A percentile compares a stretch with the other conserved stretches of the same genome.
These are phyloP conservation scores for Copromyces sp. DNA, from an alignment of 495 filamentous ascomycete species.

Conservation along the genomic window DNA sequence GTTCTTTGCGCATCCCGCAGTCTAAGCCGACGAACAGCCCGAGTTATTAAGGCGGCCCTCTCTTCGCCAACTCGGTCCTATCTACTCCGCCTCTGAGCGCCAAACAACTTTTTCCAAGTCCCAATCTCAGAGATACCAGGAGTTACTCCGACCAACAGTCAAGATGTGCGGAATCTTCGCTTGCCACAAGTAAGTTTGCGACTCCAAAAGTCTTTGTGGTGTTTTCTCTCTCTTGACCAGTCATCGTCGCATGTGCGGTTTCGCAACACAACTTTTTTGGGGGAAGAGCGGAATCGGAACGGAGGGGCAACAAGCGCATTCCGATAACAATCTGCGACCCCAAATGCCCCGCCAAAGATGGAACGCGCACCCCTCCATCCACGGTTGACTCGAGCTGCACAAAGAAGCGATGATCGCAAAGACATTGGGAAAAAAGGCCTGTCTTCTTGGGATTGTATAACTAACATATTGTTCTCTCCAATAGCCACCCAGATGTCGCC, in stretches of 20 bases:
- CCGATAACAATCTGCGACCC: neutral
- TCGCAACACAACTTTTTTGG: slow-evolving; percentile 4
- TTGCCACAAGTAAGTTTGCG: slow-evolving; percentile 66
- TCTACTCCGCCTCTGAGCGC: slow-evolving; percentile 18
- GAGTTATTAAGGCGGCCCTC: slow-evolving; percentile 17
- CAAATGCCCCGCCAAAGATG: slow-evolving; percentile 10
- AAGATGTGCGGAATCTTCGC: slow-evolving; percentile 83
- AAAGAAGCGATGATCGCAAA: neutral
- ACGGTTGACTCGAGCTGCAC: neutral
- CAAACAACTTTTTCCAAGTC: slow-evolving; percentile 7
- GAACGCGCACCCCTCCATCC: neutral
- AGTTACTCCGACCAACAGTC: slow-evolving; percentile 3
- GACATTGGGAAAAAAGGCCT: neutral
- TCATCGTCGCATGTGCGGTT: slow-evolving; percentile 1
- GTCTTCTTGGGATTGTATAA: neutral
- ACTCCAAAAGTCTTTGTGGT: slow-evolving; percentile 2
- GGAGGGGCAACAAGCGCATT: slow-evolving; percentile 21
- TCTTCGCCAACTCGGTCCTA: slow-evolving; percentile 12
- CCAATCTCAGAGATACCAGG: neutral
- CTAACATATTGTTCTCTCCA: slow-evolving; percentile 14
- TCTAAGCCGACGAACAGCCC: neutral
- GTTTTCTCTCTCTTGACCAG: neutral
- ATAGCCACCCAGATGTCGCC: slow-evolving; percentile 86
- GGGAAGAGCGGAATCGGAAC: slow-evolving; percentile 6
- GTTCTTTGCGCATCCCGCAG: neutral